These are phyloP conservation scores for Silene noctiflora DNA, from an alignment of 179 eudicot genomes.

Conservation along the genomic window DNA sequence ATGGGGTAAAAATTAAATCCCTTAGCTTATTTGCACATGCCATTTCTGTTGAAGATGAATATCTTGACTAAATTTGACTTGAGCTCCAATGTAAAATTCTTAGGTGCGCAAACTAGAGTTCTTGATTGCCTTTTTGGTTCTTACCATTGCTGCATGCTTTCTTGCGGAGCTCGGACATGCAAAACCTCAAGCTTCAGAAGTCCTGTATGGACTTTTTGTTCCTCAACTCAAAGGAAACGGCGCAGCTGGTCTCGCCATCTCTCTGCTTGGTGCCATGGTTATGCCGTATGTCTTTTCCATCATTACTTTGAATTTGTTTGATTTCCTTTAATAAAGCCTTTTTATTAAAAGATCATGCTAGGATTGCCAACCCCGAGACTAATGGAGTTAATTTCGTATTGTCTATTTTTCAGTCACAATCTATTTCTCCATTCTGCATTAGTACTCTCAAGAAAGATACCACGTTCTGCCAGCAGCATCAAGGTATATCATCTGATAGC, in stretches of 20 bases:
- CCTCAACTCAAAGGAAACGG: conserved; percentile 90
- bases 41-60: background rate
- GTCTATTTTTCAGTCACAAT: conserved; percentile 73
- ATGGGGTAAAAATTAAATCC: conserved; percentile 56
- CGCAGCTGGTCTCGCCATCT: conserved; percentile 85
- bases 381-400: conserved; percentile 6
- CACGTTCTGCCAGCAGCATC: conserved; percentile 73
- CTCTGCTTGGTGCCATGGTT: conserved; percentile 98
- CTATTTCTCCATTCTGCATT: conserved; percentile 97
- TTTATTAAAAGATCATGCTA: conserved; percentile 1
- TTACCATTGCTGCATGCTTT: conserved; percentile 86
- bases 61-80: conserved; percentile 14
- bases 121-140: conserved; percentile 73
- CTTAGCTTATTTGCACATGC: background rate
- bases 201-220: conserved; percentile 77
- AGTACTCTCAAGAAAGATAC: conserved; percentile 93
- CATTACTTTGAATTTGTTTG: background rate
- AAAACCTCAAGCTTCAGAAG: conserved; percentile 72
- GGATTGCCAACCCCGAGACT: background rate
- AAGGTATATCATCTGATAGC: conserved; percentile 41
- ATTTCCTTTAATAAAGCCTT: background rate
- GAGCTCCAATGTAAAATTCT: conserved; percentile 6
- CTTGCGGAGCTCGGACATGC: conserved; percentile 86
- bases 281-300: conserved; percentile 76
- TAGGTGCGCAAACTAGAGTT: conserved; percentile 96